These are phyloP conservation scores for Termitomyces sp. DNA, from an alignment of 768 basidiomycete species.

Conservation along the genomic window DNA sequence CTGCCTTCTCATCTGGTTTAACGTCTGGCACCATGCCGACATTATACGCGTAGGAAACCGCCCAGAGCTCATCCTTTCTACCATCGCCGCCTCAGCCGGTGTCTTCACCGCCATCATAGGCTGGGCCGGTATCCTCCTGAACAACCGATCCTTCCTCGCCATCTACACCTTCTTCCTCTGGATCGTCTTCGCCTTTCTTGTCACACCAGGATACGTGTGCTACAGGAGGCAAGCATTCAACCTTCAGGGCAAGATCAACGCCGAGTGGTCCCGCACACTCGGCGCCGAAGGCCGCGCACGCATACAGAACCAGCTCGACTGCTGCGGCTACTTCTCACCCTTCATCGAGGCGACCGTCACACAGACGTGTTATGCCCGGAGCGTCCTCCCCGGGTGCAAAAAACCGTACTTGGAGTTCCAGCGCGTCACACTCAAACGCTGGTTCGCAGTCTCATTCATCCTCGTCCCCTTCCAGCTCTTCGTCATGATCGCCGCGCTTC, in stretches of 20 bases:
- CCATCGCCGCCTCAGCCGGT: conserved; percentile 54
- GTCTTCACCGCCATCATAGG: conserved; percentile 68
- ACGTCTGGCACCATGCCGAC: conserved; percentile 63
- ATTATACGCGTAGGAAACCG: conserved; percentile 66
- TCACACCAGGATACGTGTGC: conserved; percentile 74
- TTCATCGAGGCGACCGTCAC: conserved; percentile 75
- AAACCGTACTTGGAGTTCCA: conserved; percentile 53
- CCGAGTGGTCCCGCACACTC: conserved; percentile 62
- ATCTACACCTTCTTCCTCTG: conserved; percentile 74
- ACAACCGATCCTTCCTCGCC: conserved; percentile 82
- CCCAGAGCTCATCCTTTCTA: conserved; percentile 64
- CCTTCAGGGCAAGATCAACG: conserved; percentile 75
- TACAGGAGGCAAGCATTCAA: conserved; percentile 57
- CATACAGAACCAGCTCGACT: conserved; percentile 68
- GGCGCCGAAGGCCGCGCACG: conserved; percentile 54
- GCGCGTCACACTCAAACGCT: conserved; percentile 44
- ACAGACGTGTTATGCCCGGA: conserved; percentile 69
- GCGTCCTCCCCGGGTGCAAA: conserved; percentile 72
- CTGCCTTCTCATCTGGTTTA: conserved; percentile 73
- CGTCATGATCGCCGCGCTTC: conserved; percentile 56
- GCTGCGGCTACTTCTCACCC: conserved; percentile 80
- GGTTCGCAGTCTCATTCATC: conserved; percentile 62
- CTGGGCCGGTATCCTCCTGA: conserved; percentile 79
- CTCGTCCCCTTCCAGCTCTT: conserved; percentile 63
- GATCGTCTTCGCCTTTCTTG: conserved; percentile 67